Percentiles rank a stretch among this genome's conserved stretches.
phyloP scores from a whole-genome alignment of 2,329 filamentous ascomycete genomes.

The Cladosporium colombiae region DNA sequence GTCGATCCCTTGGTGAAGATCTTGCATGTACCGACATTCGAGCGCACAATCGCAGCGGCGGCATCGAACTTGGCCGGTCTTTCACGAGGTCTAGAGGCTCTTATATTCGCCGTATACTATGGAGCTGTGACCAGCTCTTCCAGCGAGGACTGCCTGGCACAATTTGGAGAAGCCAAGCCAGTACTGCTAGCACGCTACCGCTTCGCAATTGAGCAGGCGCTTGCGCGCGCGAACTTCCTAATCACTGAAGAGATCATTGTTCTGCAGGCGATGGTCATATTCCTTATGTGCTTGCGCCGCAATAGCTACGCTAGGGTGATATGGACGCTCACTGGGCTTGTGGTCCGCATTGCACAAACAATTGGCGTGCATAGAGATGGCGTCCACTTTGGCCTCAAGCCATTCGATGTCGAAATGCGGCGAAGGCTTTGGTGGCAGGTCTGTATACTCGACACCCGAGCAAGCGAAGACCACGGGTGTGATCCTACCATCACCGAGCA shows the following conservation, averaged over 20 bases:
- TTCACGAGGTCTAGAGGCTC: conserved; percentile 57
- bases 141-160: conserved; percentile 48
- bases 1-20: conserved; percentile 73
- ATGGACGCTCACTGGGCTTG: conserved; percentile 61
- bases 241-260: conserved; percentile 63
- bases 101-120: conserved; percentile 65
- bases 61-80: conserved; percentile 61
- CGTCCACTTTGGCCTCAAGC: conserved; percentile 54
- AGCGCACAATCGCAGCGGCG: conserved; percentile 61
- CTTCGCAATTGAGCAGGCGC: conserved; percentile 63
- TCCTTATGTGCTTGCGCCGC: conserved; percentile 58
- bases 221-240: conserved; percentile 63
- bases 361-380: conserved; percentile 63
- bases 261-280: conserved; percentile 63
- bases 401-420: conserved; percentile 63
- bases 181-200: conserved; percentile 57
- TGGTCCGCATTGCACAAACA: conserved; percentile 60
- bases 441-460: conserved; percentile 59
- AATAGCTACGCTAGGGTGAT: conserved; percentile 53
- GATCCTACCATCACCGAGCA: conserved; percentile 61
- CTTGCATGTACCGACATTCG: conserved; percentile 68
- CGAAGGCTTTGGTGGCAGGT: conserved; percentile 63
- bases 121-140: conserved; percentile 56
- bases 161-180: conserved; percentile 55
- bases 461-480: conserved; percentile 64